These are phyloP conservation scores for Spathaspora passalidarum DNA, from an alignment of 805 yeast species.

Conservation along the genomic window DNA sequence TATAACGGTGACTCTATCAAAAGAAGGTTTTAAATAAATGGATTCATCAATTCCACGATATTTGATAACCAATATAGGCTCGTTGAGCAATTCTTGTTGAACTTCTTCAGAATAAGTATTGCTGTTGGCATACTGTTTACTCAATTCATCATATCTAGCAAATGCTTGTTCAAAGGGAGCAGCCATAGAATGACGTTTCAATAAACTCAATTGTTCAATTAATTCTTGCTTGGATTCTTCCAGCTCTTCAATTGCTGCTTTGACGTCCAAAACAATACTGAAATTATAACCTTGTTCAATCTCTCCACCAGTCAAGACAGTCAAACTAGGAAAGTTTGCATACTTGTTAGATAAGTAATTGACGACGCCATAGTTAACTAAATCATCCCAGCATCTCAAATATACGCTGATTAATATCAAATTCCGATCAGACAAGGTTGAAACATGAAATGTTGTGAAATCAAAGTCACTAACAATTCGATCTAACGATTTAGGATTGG, in stretches of 20 bases:
- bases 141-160: conserved; percentile 67
- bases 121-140: conserved; percentile 42
- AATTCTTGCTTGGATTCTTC: conserved; percentile 51
- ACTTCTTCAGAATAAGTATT: conserved; percentile 44
- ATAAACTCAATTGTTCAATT: conserved; percentile 62
- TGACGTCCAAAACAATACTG: conserved; percentile 67
- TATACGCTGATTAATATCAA: conserved; percentile 64
- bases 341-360: conserved; percentile 52
- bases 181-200: conserved; percentile 85
- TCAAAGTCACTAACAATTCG: conserved; percentile 93
- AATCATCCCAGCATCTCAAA: conserved; percentile 75
- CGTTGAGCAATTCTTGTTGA: conserved; percentile 43
- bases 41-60: conserved; percentile 88
- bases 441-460: conserved; percentile 88
- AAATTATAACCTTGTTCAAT: conserved; percentile 81
- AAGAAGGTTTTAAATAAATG: conserved; percentile 85
- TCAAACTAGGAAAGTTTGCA: conserved; percentile 31
- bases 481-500: conserved; percentile 53
- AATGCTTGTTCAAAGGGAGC: conserved; percentile 92
- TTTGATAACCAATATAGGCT: conserved; percentile 64
- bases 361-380: conserved; percentile 62
- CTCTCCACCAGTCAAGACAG: conserved; percentile 26
- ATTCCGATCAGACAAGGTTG: conserved; percentile 74
- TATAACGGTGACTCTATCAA: conserved; percentile 94
- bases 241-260: conserved; percentile 24